Conservation (phyloP, 805 yeast genomes). For the Yamadazyma paraphyllophila region DNA sequence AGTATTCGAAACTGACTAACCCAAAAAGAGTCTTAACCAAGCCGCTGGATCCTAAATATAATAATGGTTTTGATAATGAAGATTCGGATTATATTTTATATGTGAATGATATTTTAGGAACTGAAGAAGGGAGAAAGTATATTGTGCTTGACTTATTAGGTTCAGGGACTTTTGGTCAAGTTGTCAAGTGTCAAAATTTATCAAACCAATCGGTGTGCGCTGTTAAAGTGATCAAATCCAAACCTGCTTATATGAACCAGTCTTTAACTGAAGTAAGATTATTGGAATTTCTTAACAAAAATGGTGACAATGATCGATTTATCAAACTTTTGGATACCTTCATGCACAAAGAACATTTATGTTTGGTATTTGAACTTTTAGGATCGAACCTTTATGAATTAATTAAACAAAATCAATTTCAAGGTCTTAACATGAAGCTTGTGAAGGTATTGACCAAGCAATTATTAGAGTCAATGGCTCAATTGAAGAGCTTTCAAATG, state of each 20-base stretch:
- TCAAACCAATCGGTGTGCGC: slow-evolving; percentile 85
- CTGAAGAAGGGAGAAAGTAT: slow-evolving; percentile 80
- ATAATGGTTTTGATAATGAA: slow-evolving; percentile 83
- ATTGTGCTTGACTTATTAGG: slow-evolving; percentile 89
- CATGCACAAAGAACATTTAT: slow-evolving; percentile 87
- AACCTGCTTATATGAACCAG: slow-evolving; percentile 88
- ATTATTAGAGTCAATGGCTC: slow-evolving; percentile 73
- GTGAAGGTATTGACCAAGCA: slow-evolving; percentile 80
- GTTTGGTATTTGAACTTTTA: slow-evolving; percentile 86
- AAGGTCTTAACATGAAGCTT: slow-evolving; percentile 78
- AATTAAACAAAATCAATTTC: slow-evolving; percentile 88
- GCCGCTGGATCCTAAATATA: slow-evolving; percentile 78
- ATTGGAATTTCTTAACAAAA: slow-evolving; percentile 74
- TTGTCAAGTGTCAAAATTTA: slow-evolving; percentile 85
- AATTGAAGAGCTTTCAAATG: slow-evolving; percentile 76
- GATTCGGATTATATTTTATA: slow-evolving; percentile 88
- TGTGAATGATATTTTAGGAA: slow-evolving; percentile 90
- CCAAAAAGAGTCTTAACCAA: slow-evolving; percentile 92
- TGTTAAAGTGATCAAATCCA: slow-evolving; percentile 89
- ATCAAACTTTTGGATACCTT: slow-evolving; percentile 82
- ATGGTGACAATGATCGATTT: slow-evolving; percentile 66
- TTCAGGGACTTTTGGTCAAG: slow-evolving; percentile 98
- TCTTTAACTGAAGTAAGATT: slow-evolving; percentile 87
- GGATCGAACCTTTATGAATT: slow-evolving; percentile 88
- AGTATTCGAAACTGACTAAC: slow-evolving; percentile 78